A percentile compares a stretch with the other conserved stretches of the same genome.
phyloP scores from a whole-genome alignment of 2,329 filamentous ascomycete species.

The Calonectria pauciramosa region DNA sequence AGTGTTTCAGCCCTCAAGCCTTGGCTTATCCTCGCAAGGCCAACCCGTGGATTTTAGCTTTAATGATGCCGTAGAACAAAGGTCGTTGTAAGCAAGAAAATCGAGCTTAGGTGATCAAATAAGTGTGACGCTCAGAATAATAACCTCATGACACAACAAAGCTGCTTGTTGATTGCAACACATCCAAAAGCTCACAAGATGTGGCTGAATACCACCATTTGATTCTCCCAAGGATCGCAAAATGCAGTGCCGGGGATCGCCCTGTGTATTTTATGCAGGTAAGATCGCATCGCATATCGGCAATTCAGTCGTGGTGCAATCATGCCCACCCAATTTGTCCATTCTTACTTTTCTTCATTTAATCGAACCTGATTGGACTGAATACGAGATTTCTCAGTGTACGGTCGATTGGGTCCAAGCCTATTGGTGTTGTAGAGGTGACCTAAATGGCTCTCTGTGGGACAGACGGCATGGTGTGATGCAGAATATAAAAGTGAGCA shows the following conservation, averaged over 20 bases:
- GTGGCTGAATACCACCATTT: neutral
- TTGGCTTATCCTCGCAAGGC: neutral
- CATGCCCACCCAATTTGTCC: neutral
- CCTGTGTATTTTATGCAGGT: neutral
- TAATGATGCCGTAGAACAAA: neutral
- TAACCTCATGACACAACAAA: too few relatives aligned
- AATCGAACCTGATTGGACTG: neutral
- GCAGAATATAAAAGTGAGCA: neutral
- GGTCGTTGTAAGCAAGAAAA: neutral
- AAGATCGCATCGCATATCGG: neutral
- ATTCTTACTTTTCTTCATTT: neutral
- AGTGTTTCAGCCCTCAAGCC: neutral
- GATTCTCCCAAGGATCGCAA: neutral
- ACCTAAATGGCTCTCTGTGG: too few relatives aligned
- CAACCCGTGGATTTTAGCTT: accelerated
- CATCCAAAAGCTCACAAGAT: neutral
- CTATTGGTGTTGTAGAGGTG: too few relatives aligned
- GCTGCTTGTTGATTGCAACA: too few relatives aligned
- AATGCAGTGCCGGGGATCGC: neutral
- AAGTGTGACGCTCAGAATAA: too few relatives aligned
- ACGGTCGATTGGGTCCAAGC: neutral
- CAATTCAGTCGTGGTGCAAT: neutral
- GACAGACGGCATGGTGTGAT: neutral
- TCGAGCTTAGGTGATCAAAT: neutral
- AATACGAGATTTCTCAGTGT: neutral